phyloP scores from a whole-genome alignment of 176 grass and related monocot genomes.

The Dendrocalamus sinicus region DNA sequence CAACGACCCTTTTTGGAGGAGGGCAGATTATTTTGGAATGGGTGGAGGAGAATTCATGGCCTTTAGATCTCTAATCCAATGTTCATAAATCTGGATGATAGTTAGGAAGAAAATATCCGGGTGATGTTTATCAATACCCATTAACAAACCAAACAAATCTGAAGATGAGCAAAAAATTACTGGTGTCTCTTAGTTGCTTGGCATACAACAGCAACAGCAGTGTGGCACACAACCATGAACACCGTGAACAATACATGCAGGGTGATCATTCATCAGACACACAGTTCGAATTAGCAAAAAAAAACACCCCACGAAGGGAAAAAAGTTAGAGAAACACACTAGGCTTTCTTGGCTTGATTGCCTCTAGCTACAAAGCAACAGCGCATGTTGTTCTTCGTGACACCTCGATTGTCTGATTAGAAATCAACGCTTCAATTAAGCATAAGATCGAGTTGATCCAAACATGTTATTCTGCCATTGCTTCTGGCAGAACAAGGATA shows the following conservation, averaged over 20 bases:
- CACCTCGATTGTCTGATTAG: constrained; percentile 3
- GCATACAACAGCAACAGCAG: neutral
- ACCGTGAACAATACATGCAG: neutral
- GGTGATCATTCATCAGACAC: neutral
- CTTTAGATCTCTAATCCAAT: no score
- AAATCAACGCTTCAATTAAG: neutral
- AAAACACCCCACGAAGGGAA: neutral
- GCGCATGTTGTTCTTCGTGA: neutral
- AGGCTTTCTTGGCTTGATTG: neutral
- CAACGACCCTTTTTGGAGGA: no score
- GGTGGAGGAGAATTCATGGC: no score
- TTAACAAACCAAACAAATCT: neutral
- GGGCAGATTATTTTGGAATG: no score
- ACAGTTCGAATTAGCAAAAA: neutral
- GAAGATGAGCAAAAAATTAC: neutral
- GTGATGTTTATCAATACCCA: no score
- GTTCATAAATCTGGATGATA: no score
- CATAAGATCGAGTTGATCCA: constrained; percentile 3
- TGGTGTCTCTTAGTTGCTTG: neutral
- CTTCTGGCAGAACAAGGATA: neutral
- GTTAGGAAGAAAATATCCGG: no score
- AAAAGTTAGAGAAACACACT: neutral
- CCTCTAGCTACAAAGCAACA: neutral
- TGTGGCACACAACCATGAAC: neutral
- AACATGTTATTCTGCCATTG: neutral